These are phyloP conservation scores for Nephelium lappaceum DNA, from an alignment of 345 rosid genomes.

Conservation along the genomic window DNA sequence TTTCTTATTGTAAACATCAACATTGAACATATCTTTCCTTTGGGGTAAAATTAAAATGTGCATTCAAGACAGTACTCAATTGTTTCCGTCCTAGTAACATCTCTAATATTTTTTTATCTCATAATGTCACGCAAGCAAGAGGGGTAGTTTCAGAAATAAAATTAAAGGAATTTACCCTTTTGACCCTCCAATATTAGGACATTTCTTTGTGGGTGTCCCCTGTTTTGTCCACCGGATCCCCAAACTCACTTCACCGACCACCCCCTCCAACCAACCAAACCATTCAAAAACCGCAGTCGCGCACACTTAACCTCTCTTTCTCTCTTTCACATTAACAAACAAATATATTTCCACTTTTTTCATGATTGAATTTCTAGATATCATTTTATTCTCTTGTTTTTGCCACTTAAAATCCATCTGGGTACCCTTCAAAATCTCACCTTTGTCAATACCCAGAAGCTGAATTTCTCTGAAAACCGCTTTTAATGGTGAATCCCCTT, in stretches of 20 bases:
- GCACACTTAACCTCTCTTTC: no score
- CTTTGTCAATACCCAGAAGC: not conserved
- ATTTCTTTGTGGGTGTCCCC: not conserved
- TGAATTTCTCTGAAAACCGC: not conserved
- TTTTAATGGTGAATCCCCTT: slow-evolving; percentile 1
- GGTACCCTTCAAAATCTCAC: no score
- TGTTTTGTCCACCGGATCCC: not conserved
- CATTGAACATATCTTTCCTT: no score
- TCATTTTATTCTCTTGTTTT: not conserved
- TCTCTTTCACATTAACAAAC: not conserved
- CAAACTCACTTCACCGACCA: not conserved
- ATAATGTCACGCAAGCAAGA: no score
- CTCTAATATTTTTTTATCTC: no score
- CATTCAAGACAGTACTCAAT: no score
- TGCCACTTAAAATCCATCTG: not conserved
- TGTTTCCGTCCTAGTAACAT: no score
- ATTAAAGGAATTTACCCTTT: no score
- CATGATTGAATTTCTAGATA: not conserved
- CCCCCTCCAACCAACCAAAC: not conserved
- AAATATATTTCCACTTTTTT: not conserved
- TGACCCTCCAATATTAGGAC: no score
- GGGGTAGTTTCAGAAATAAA: no score
- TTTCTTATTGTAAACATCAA: no score
- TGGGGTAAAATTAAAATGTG: no score
- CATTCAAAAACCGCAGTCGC: not conserved